Evolutionary conservation across 2,329 filamentous ascomycete species (phyloP).

Genomic region (Pseudogymnoascus sp.): DNA sequence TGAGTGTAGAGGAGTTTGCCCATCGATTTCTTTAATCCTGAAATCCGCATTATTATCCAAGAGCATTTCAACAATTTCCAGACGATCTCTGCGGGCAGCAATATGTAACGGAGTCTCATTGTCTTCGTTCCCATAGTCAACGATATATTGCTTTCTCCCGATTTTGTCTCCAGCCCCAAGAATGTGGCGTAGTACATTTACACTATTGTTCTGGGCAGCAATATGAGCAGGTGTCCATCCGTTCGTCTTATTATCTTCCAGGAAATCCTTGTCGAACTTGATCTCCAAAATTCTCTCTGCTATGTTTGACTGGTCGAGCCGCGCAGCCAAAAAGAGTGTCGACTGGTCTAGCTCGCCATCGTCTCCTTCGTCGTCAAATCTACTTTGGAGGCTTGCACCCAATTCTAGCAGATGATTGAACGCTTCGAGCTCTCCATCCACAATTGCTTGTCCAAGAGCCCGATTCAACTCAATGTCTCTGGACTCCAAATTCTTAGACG

Average conservation of each 20-base stretch:
- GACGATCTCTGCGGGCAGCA: background rate
- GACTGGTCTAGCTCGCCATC: background rate
- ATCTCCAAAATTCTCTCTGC: background rate
- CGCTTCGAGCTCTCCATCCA: background rate
- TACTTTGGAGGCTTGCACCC: background rate
- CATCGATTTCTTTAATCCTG: background rate
- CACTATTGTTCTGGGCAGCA: background rate
- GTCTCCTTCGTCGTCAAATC: background rate
- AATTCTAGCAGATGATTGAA: background rate
- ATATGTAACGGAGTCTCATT: background rate
- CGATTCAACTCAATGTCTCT: background rate
- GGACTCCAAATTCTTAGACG: background rate
- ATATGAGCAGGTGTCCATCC: background rate
- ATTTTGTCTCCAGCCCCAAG: background rate
- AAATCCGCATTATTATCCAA: background rate
- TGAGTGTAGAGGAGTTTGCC: background rate
- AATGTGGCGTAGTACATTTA: background rate
- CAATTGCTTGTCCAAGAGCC: background rate
- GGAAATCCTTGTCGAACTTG: background rate
- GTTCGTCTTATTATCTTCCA: background rate
- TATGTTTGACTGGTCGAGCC: background rate
- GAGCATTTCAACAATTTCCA: background rate
- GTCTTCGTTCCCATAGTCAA: background rate
- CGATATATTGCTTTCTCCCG: background rate
- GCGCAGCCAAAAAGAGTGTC: background rate